These are phyloP conservation scores for Croton setiger DNA, from an alignment of 441 rosid genomes.

Conservation along the genomic window DNA sequence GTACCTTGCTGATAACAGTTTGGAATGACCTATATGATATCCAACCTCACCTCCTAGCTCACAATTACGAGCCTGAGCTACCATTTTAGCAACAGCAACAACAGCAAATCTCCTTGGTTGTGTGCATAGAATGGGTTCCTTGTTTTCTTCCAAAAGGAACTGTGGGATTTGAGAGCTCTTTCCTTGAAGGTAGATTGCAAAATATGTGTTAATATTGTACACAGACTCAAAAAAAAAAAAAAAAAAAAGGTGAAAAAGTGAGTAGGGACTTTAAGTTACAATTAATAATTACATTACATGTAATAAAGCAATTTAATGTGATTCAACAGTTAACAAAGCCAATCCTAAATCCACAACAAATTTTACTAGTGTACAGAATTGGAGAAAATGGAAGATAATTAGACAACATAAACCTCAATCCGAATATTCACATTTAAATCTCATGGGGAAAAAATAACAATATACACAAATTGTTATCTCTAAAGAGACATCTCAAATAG, in stretches of 20 bases:
- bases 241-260: not conserved
- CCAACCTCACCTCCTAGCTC: slow-evolving; percentile 88
- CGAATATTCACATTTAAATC: not conserved
- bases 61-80: slow-evolving; percentile 77
- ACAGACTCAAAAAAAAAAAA: not conserved
- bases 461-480: too few relatives aligned
- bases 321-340: not conserved
- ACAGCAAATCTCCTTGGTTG: slow-evolving; percentile 98
- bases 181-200: slow-evolving; percentile 41
- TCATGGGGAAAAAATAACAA: too few relatives aligned
- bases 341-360: not conserved
- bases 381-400: not conserved
- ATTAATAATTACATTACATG: not conserved
- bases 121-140: slow-evolving; percentile 78
- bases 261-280: not conserved
- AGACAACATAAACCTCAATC: not conserved
- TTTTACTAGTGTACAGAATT: not conserved
- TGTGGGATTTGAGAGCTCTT: slow-evolving; percentile 98
- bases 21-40: slow-evolving; percentile 89
- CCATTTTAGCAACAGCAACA: slow-evolving; percentile 95
- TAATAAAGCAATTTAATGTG: not conserved
- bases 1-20: slow-evolving; percentile 59
- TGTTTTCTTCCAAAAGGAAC: slow-evolving; percentile 70
- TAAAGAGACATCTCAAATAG: too few relatives aligned
- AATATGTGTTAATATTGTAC: not conserved